Evolutionary conservation across 495 filamentous ascomycete species (phyloP).

Genomic region (Penicillium silybi): DNA sequence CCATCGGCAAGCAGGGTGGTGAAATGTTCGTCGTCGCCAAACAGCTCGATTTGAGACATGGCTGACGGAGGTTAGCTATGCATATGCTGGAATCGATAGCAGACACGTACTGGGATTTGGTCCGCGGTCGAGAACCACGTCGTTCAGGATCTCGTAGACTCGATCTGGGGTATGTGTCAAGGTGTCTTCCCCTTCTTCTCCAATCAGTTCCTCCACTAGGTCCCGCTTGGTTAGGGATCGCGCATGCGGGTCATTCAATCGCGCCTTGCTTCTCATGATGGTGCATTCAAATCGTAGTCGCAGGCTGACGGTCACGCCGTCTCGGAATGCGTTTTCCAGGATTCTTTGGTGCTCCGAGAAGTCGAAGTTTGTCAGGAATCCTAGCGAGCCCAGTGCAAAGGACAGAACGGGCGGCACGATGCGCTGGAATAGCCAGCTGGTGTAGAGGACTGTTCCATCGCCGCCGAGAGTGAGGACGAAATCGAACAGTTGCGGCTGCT

Average conservation of each 20-base stretch:
- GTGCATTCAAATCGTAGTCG: conserved; percentile 90
- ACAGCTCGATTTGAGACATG: conserved; percentile 84
- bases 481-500: conserved; percentile 83
- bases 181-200: conserved; percentile 74
- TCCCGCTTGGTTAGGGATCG: conserved; percentile 45
- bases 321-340: conserved; percentile 66
- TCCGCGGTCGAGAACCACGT: conserved; percentile 84
- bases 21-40: conserved; percentile 94
- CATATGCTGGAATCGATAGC: neutral
- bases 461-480: conserved; percentile 94
- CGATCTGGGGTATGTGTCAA: conserved; percentile 76
- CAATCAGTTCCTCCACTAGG: conserved; percentile 86
- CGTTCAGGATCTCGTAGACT: conserved; percentile 87
- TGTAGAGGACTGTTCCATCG: conserved; percentile 93
- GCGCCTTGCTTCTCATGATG: conserved; percentile 74
- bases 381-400: conserved; percentile 86
- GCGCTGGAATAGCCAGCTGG: conserved; percentile 95
- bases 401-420: conserved; percentile 91
- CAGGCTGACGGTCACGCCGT: conserved; percentile 86
- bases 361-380: conserved; percentile 96
- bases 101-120: conserved; percentile 73
- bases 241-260: conserved; percentile 19
- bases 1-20: conserved; percentile 85
- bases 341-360: conserved; percentile 69
- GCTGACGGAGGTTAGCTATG: conserved; percentile 40